Conservation (phyloP, 768 basidiomycete species). For the Candolleomyces efflorescens region DNA sequence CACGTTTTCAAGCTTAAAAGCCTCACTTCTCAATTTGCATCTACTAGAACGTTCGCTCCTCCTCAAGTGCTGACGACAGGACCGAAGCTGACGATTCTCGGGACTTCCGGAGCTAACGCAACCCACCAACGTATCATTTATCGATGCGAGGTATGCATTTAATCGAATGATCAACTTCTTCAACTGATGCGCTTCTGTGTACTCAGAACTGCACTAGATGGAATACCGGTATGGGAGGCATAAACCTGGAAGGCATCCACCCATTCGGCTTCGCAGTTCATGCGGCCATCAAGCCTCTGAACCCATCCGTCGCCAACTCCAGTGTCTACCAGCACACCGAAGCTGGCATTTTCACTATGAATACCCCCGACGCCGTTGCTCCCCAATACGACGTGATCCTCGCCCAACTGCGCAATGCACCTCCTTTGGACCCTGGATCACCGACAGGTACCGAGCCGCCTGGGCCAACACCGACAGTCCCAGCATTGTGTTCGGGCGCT, state of each 20-base stretch:
- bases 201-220: conserved; percentile 9
- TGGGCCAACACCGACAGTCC: neutral
- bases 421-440: neutral
- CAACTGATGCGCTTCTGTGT: neutral
- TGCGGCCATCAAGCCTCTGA: conserved; percentile 1
- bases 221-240: conserved; percentile 5
- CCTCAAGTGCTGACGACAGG: neutral
- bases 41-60: conserved; percentile 2
- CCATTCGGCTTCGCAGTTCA: conserved; percentile 7
- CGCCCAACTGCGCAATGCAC: neutral
- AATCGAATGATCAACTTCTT: no score
- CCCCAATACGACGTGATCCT: neutral
- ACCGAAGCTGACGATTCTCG: conserved; percentile 6
- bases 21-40: neutral
- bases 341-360: neutral
- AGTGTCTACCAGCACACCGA: conserved; percentile 4
- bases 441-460: neutral
- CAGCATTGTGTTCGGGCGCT: conserved; percentile 1
- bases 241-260: conserved; percentile 2
- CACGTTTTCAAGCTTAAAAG: neutral
- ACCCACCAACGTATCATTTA: conserved; percentile 11
- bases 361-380: neutral
- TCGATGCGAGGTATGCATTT: conserved; percentile 2
- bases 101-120: conserved; percentile 6
- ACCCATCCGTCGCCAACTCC: conserved; percentile 1